Base-by-base conservation (phyloP, 108 stramenopile genomes). In the Schizochytrium sp. region DNA sequence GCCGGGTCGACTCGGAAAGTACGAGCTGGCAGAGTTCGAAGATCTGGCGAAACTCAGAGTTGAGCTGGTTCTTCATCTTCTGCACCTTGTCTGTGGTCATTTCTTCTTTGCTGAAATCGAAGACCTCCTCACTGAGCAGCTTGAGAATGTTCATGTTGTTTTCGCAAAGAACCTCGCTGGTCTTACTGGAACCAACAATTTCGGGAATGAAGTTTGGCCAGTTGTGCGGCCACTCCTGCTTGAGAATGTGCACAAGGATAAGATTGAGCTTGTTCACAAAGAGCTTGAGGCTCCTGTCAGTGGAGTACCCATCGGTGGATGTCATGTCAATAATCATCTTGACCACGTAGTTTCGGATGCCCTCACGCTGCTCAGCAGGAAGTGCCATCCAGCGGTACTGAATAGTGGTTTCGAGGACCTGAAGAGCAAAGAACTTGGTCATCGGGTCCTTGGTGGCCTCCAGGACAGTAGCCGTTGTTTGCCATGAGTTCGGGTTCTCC, bases 161-260 rank as follows among this genome's bases (percentile, higher is more conserved):
- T 95, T 99, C 99, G 91, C 98, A 99, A 5, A 99, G 92, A 4
- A 96, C 88, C 91, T 98, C 98, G 10, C 93, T 93, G 13, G 96
- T 96, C 88, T 96, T 96, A 88, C 95, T 96, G 47, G 93, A 92
- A 12, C 95, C 98, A 2, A 98, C 97, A 10, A 99, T 96, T 91
- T 99, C 98, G 55, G 94, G 89, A 91, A 99, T 99, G 92, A 99
- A 99, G 91, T 94, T 90, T 40, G 98, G 97, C 99, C 99, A 99
- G 92, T 99, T 98, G 95, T 99, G 98, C 17, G 99, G 99, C 99
- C 99, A 99, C 93, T 99, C 99, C 87, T 99, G 98, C 94, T 99
- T 99, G 76, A 99, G 94, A 61, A 99, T 97, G 90, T 97, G 95
- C 38, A 99, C 98, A 3, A 99, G 95, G 40, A 98, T 98, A 56